Percentiles rank a stretch among this genome's conserved stretches.
These are phyloP conservation scores for Neonectria neomacrospora DNA, from an alignment of 2,329 filamentous ascomycete species.

Conservation along the genomic window DNA sequence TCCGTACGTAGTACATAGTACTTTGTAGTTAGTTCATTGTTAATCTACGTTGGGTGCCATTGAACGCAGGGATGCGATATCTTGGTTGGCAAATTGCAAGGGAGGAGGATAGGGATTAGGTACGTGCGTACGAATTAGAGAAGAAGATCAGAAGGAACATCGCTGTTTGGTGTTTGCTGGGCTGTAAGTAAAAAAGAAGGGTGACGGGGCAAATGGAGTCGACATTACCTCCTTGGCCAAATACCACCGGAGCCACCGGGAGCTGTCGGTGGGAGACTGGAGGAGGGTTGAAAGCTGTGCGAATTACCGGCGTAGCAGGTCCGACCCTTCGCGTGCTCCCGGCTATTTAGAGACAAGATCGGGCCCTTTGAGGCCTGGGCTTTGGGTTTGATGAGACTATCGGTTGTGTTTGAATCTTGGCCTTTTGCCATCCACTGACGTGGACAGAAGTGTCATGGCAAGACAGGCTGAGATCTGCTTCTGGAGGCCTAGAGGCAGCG, in stretches of 20 bases:
- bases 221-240: conserved; percentile 13
- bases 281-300: conserved; percentile 17
- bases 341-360: conserved; percentile 9
- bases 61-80: conserved; percentile 22
- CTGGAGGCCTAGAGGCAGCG: conserved; percentile 11
- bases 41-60: conserved; percentile 19
- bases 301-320: conserved; percentile 21
- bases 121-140: not conserved
- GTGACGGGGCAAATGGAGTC: conserved; percentile 6
- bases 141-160: conserved; percentile 6
- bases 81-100: conserved; percentile 2
- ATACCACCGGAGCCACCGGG: conserved; percentile 22
- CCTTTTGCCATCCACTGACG: conserved; percentile 17
- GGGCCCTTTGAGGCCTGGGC: conserved; percentile 13
- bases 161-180: conserved; percentile 1
- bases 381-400: conserved; percentile 16
- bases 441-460: conserved; percentile 20
- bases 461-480: not conserved
- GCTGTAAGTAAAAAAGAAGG: not conserved
- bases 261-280: conserved; percentile 3
- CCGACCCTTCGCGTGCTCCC: conserved; percentile 20
- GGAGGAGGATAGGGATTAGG: conserved; percentile 4
- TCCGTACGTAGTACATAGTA: too few relatives aligned
- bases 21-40: not conserved
- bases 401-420: conserved; percentile 19